Percentiles rank a stretch among this genome's conserved stretches.
Evolutionary conservation across 768 basidiomycete genomes (phyloP).

Genomic region (Russula compacta): DNA sequence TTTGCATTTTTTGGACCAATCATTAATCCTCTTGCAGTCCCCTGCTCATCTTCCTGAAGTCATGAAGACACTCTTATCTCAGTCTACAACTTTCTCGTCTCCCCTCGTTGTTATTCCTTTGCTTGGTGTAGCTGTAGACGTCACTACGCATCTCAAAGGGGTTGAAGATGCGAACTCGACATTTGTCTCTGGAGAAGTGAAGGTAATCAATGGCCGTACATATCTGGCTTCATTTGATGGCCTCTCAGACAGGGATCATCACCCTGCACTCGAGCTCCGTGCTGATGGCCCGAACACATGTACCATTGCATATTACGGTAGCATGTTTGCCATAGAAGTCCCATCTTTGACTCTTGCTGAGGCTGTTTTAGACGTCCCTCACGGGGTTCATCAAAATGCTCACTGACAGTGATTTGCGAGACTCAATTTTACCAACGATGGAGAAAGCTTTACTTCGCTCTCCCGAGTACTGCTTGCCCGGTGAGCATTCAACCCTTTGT

Average conservation of each 20-base stretch:
- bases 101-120: conserved; percentile 40
- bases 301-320: conserved; percentile 55
- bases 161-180: conserved; percentile 36
- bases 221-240: not conserved
- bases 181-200: conserved; percentile 37
- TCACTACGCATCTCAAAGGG: conserved; percentile 57
- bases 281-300: conserved; percentile 55
- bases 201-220: conserved; percentile 29
- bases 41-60: conserved; percentile 39
- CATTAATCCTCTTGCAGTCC: conserved; percentile 20
- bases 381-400: conserved; percentile 58
- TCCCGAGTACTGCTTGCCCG: conserved; percentile 64
- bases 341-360: conserved; percentile 3
- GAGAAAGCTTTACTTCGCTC: conserved; percentile 77
- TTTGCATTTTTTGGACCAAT: not conserved
- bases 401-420: conserved; percentile 40
- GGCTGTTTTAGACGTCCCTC: conserved; percentile 32
- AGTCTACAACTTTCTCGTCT: conserved; percentile 40
- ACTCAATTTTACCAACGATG: conserved; percentile 54
- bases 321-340: conserved; percentile 18
- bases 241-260: conserved; percentile 45
- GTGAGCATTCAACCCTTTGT: conserved; percentile 32
- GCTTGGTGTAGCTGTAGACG: conserved; percentile 61
- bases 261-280: conserved; percentile 50
- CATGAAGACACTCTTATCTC: conserved; percentile 44